Percentiles rank a stretch among this genome's conserved stretches.
These are phyloP conservation scores for Paracamarosporium sp. DNA, from an alignment of 2,329 filamentous ascomycete species.

Conservation along the genomic window DNA sequence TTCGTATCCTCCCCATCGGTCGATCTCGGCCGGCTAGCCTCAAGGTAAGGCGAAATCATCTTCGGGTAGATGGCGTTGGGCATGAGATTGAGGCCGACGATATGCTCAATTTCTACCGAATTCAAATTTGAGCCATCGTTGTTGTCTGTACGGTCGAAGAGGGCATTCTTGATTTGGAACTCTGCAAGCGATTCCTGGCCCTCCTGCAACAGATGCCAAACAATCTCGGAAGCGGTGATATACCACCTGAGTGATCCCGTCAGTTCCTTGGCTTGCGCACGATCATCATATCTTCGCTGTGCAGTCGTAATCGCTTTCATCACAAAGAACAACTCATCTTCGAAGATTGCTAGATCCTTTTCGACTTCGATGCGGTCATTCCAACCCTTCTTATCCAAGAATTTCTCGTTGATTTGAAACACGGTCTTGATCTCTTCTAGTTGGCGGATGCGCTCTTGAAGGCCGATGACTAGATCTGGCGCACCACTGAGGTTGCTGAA, in stretches of 20 bases:
- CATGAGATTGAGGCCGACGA: constrained; percentile 88
- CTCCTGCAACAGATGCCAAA: constrained; percentile 94
- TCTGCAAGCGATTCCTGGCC: constrained; percentile 88
- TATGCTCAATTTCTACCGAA: constrained; percentile 82
- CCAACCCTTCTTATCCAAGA: constrained; percentile 88
- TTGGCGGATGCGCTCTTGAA: constrained; percentile 92
- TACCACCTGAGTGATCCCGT: constrained; percentile 89
- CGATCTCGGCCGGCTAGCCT: constrained; percentile 61
- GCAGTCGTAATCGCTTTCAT: constrained; percentile 99
- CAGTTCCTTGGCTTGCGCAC: constrained; percentile 66
- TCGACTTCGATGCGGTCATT: constrained; percentile 89
- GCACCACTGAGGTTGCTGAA: constrained; percentile 96
- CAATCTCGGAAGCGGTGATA: constrained; percentile 91
- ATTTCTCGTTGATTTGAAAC: constrained; percentile 90
- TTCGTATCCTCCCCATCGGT: constrained; percentile 69
- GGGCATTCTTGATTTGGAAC: constrained; percentile 87
- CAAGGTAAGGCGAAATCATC: constrained; percentile 90
- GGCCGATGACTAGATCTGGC: constrained; percentile 86
- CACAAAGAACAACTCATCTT: constrained; percentile 98
- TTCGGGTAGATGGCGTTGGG: constrained; percentile 92
- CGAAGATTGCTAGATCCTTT: constrained; percentile 84
- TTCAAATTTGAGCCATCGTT: constrained; percentile 97
- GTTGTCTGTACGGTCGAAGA: constrained; percentile 96
- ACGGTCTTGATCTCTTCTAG: constrained; percentile 95
- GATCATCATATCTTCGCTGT: constrained; percentile 81